Evolutionary conservation across 805 yeast species (phyloP).

Genomic region (Brettanomyces bruxellensis): DNA sequence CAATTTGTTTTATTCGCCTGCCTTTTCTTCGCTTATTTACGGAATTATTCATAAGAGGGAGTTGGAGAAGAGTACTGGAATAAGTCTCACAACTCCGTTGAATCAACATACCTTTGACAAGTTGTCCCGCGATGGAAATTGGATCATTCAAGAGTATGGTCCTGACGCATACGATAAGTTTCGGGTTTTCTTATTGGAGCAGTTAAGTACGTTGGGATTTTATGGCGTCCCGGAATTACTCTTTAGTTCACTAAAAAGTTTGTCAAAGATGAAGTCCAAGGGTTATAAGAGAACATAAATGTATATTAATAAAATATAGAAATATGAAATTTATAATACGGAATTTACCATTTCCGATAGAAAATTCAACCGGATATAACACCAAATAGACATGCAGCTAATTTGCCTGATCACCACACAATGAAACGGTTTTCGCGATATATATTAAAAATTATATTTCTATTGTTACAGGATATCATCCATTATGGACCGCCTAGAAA

Average conservation of each 20-base stretch:
- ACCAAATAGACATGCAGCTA: no score
- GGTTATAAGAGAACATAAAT: no score
- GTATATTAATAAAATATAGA: no score
- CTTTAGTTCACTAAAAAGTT: slow-evolving; percentile 44
- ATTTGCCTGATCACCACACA: no score
- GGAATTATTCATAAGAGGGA: slow-evolving; percentile 38
- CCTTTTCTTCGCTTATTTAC: slow-evolving; percentile 36
- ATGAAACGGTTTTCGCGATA: no score
- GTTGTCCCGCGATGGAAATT: slow-evolving; percentile 11
- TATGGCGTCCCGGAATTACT: slow-evolving; percentile 40
- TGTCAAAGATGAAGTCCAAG: slow-evolving; percentile 11
- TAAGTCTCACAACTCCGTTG: slow-evolving; percentile 45
- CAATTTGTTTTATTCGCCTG: slow-evolving; percentile 42
- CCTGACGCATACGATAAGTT: slow-evolving; percentile 30
- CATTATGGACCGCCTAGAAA: no score
- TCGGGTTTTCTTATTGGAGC: slow-evolving; percentile 33
- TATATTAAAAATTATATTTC: no score
- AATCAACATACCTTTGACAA: slow-evolving; percentile 32
- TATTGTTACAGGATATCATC: no score
- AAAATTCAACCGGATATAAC: no score
- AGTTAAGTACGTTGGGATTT: slow-evolving; percentile 34
- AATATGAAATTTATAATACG: no score
- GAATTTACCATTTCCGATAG: no score
- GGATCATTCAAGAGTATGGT: no score
- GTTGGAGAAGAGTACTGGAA: slow-evolving; percentile 27